Conservation (phyloP, 1,139 yeast genomes). For the Blastobotrys illinoisensis region DNA sequence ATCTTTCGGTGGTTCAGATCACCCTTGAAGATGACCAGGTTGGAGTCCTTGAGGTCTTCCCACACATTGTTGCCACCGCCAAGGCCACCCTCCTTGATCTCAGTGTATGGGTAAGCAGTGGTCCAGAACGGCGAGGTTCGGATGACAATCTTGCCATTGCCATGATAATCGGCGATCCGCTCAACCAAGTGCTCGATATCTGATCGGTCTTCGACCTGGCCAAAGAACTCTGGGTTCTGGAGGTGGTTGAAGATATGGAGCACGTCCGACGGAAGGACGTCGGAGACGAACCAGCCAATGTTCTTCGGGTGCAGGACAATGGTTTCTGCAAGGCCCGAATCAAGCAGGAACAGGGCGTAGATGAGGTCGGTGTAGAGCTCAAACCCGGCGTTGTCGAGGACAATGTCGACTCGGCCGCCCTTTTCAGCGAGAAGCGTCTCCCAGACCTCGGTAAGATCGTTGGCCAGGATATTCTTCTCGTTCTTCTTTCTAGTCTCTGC, state of each 20-base stretch:
- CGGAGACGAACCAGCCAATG: constrained; percentile 97
- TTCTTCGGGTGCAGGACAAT: constrained; percentile 83
- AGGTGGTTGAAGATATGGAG: constrained; percentile 55
- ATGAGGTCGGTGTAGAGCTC: constrained; percentile 87
- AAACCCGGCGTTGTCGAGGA: constrained; percentile 92
- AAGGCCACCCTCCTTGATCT: constrained; percentile 48
- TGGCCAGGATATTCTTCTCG: constrained; percentile 73
- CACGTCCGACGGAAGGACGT: constrained; percentile 81
- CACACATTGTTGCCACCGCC: constrained; percentile 56
- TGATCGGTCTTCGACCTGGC: constrained; percentile 38
- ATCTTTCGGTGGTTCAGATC: constrained; percentile 93
- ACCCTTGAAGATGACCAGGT: constrained; percentile 83
- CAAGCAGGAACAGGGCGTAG: constrained; percentile 68
- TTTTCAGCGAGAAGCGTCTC: constrained; percentile 27
- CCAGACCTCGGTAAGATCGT: constrained; percentile 74
- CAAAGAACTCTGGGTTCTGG: constrained; percentile 47
- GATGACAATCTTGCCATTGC: constrained; percentile 47
- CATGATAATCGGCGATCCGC: constrained; percentile 45
- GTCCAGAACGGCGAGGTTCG: constrained; percentile 85
- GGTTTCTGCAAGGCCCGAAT: constrained; percentile 53
- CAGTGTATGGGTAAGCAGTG: constrained; percentile 61
- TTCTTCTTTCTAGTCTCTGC: constrained; percentile 78
- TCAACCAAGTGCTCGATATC: constrained; percentile 45
- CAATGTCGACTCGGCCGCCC: constrained; percentile 65
- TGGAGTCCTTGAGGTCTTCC: constrained; percentile 49